Conservation (phyloP, 495 filamentous ascomycete genomes). For the Antarctomyces pellizariae region DNA sequence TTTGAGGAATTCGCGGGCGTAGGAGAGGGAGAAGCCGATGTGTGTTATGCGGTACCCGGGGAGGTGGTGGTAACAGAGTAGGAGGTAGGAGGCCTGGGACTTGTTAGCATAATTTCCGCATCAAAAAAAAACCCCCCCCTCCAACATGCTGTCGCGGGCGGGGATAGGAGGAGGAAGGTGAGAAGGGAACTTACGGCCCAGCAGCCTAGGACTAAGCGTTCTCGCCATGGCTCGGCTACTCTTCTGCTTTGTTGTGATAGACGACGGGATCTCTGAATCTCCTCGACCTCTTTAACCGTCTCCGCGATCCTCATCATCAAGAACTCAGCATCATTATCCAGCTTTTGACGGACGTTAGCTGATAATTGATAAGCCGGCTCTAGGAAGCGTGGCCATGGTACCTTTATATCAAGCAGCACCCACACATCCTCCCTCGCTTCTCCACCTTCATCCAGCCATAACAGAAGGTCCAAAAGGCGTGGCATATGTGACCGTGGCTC, state of each 20-base stretch:
- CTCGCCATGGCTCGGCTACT: constrained; percentile 51
- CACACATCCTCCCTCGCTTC: constrained; percentile 36
- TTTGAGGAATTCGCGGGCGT: constrained; percentile 45
- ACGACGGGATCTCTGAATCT: too few species aligned
- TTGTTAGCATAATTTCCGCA: constrained; percentile 2
- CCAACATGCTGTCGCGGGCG: neutral
- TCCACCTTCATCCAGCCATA: constrained; percentile 36
- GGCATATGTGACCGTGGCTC: constrained; percentile 51
- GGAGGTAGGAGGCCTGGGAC: constrained; percentile 33
- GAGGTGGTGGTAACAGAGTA: constrained; percentile 31
- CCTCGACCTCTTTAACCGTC: constrained; percentile 28
- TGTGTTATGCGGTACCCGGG: constrained; percentile 43
- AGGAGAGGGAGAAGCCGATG: constrained; percentile 45
- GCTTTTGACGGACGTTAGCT: constrained; percentile 15
- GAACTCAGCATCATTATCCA: constrained; percentile 42
- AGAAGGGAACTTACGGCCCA: constrained; percentile 36
- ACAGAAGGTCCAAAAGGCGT: constrained; percentile 48
- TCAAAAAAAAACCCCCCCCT: neutral
- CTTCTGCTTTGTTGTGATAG: too few species aligned
- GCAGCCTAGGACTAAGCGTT: constrained; percentile 51
- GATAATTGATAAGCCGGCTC: neutral
- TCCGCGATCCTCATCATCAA: constrained; percentile 40
- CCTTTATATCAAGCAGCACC: constrained; percentile 79
- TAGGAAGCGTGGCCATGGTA: constrained; percentile 12
- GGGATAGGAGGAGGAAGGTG: neutral